Percentiles rank a stretch among this genome's conserved stretches.
phyloP scores from a whole-genome alignment of 108 stramenopile species.

The Chaetoceros tenuissimus region DNA sequence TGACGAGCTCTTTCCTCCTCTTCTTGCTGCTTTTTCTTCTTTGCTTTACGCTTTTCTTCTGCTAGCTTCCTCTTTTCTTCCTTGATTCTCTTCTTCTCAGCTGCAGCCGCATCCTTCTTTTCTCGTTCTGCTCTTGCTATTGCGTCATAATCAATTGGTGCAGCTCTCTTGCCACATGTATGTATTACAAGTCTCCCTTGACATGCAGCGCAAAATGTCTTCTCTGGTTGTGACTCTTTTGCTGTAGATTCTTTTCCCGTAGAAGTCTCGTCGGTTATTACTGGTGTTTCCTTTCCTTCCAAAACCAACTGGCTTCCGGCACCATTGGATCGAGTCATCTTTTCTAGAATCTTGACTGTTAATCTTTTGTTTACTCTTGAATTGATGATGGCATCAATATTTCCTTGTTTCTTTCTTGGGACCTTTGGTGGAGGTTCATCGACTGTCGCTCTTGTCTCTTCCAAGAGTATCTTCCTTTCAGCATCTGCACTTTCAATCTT shows the following conservation, averaged over 20 bases:
- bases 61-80: constrained; percentile 41
- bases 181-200: constrained; percentile 44
- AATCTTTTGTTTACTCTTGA: not conserved
- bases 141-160: constrained; percentile 51
- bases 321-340: not conserved
- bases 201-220: constrained; percentile 31
- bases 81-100: constrained; percentile 23
- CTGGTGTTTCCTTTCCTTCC: not conserved
- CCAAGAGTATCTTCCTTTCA: not conserved
- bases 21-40: constrained; percentile 28
- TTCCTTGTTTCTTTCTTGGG: not conserved
- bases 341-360: not conserved
- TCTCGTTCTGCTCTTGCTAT: constrained; percentile 41
- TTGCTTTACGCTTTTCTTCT: constrained; percentile 41
- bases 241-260: too few relatives aligned
- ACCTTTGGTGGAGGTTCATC: not conserved
- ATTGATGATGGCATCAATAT: not conserved
- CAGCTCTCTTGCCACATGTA: constrained; percentile 39
- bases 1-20: too few relatives aligned
- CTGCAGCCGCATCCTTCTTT: constrained; percentile 34
- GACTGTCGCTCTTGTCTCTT: not conserved
- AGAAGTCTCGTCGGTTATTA: too few relatives aligned
- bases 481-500: not conserved
- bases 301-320: not conserved
- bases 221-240: not conserved